Conservation (phyloP, 2,329 filamentous ascomycete species). For the Clarireedia hainanense region DNA sequence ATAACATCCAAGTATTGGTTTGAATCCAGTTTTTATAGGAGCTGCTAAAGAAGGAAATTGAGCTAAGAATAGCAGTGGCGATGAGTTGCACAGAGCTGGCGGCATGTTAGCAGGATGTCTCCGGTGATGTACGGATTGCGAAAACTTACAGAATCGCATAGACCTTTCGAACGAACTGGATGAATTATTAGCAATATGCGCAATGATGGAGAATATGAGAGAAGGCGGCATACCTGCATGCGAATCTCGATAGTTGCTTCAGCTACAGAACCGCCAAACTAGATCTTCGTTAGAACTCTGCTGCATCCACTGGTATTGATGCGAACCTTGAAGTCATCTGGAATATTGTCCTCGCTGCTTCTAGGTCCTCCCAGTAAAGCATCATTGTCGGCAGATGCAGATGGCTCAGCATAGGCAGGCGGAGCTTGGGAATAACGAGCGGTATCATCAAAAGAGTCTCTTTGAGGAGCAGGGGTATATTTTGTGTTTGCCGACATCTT, state of each 20-base stretch:
- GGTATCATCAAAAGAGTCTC: conserved; percentile 73
- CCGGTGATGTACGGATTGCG: background rate
- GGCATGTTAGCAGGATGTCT: conserved; percentile 1
- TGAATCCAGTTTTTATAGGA: conserved; percentile 85
- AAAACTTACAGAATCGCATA: conserved; percentile 74
- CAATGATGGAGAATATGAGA: background rate
- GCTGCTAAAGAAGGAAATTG: conserved; percentile 75
- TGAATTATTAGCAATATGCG: background rate
- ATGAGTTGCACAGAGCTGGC: conserved; percentile 77
- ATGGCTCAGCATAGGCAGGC: conserved; percentile 65
- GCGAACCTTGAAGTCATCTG: conserved; percentile 88
- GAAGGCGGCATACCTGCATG: conserved; percentile 39
- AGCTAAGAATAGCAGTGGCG: conserved; percentile 71
- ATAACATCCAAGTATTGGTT: conserved; percentile 73
- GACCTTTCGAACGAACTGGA: conserved; percentile 91
- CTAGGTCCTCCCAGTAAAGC: conserved; percentile 56
- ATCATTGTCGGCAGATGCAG: conserved; percentile 46
- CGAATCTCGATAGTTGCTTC: conserved; percentile 93
- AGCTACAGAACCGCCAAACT: conserved; percentile 88
- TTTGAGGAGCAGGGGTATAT: conserved; percentile 75
- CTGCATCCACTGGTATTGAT: background rate
- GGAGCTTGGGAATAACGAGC: conserved; percentile 64
- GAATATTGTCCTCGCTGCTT: conserved; percentile 80
- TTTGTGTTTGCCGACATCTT: conserved; percentile 64
- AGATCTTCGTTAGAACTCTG: conserved; percentile 13